Conservation (phyloP, 1,139 yeast species). For the Candida dubliniensis region DNA sequence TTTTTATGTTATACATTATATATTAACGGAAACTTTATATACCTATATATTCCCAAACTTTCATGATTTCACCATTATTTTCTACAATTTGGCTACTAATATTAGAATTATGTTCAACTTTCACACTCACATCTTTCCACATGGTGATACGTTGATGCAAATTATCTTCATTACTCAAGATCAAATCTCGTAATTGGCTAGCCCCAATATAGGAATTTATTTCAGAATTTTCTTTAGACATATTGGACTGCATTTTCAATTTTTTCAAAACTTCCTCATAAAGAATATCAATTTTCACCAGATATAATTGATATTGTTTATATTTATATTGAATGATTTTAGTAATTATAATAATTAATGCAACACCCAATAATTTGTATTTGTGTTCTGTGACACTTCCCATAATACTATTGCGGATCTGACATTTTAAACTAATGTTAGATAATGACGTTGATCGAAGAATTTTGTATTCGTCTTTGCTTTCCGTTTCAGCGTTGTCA, state of each 20-base stretch:
- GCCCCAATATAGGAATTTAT: conserved; percentile 58
- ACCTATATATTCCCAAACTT: conserved; percentile 88
- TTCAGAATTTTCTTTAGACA: conserved; percentile 25
- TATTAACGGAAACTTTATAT: conserved; percentile 13
- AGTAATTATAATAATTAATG: conserved; percentile 23
- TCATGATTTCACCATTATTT: conserved; percentile 81
- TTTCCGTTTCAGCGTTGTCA: conserved; percentile 34
- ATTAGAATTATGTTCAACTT: conserved; percentile 67
- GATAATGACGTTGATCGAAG: conserved; percentile 74
- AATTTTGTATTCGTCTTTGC: conserved; percentile 43
- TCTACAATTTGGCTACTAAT: conserved; percentile 63
- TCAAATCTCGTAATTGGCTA: conserved; percentile 74
- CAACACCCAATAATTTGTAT: conserved; percentile 23
- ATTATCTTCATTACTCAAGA: conserved; percentile 49
- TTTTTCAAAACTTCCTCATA: conserved; percentile 47
- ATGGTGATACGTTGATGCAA: conserved; percentile 45
- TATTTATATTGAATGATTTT: conserved; percentile 33
- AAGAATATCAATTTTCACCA: conserved; percentile 33
- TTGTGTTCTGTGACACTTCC: conserved; percentile 50
- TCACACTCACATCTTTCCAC: conserved; percentile 64
- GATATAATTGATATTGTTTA: conserved; percentile 30
- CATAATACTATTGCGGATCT: conserved; percentile 53
- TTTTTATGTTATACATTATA: no score
- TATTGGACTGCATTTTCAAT: conserved; percentile 40
- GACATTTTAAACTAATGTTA: conserved; percentile 63